A percentile compares a stretch with the other conserved stretches of the same genome.
These are phyloP conservation scores for Ophiostoma sp. DNA, from an alignment of 2,329 filamentous ascomycete genomes.

Conservation along the genomic window DNA sequence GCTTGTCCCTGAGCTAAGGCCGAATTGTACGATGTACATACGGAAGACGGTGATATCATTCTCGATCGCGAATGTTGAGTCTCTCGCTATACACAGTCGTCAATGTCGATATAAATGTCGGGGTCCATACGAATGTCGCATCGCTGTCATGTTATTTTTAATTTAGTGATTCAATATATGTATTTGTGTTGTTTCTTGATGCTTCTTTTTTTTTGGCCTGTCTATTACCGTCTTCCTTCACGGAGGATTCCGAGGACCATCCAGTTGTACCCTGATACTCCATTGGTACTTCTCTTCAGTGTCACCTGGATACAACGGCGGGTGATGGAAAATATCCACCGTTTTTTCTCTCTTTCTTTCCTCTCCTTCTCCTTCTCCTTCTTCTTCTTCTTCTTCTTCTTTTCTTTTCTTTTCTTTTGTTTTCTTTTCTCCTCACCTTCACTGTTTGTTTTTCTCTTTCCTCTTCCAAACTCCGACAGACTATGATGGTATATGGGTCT, in stretches of 20 bases:
- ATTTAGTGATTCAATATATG: not conserved
- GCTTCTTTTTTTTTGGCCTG: not conserved
- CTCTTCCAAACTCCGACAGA: not conserved
- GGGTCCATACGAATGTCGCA: no score
- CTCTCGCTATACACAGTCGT: not conserved
- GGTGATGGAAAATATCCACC: slow-evolving; percentile 2
- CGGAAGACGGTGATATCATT: not conserved
- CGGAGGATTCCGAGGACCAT: not conserved
- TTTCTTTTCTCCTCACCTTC: not conserved
- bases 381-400: not conserved
- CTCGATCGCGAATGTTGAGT: not conserved
- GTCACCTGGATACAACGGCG: not conserved
- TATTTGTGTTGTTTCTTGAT: not conserved
- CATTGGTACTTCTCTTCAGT: not conserved
- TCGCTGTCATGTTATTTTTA: not conserved
- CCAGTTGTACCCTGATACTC: not conserved
- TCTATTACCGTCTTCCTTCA: not conserved
- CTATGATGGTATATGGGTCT: not conserved
- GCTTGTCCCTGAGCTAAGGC: slow-evolving; percentile 11
- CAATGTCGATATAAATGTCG: not conserved
- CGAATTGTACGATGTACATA: not conserved
- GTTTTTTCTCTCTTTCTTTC: not conserved
- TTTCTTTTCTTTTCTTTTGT: not conserved
- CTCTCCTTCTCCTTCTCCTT: no score
- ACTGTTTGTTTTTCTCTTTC: not conserved